phyloP scores from a whole-genome alignment of 179 eudicot species.

The Silene noctiflora region DNA sequence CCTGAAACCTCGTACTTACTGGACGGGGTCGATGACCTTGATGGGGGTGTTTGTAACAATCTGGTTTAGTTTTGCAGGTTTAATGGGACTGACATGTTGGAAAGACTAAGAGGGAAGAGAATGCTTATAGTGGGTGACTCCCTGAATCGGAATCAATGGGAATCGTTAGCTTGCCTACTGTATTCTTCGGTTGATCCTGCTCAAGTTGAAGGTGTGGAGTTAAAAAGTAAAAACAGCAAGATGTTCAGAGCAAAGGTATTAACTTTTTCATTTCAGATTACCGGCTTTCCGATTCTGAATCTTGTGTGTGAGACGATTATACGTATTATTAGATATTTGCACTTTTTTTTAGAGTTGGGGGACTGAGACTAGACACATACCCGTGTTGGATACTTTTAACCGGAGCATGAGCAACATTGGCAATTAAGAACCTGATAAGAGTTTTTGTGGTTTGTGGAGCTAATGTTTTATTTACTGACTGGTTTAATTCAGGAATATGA shows the following conservation, averaged over 20 bases:
- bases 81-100: conserved; percentile 36
- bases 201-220: background rate
- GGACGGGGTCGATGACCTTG: no score
- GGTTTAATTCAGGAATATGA: conserved; percentile 31
- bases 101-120: conserved; percentile 39
- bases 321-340: no score
- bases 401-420: no score
- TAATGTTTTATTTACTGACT: no score
- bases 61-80: conserved; percentile 20
- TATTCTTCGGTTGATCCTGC: conserved; percentile 28
- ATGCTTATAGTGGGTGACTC: conserved; percentile 39
- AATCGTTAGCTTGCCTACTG: conserved; percentile 40
- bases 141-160: conserved; percentile 40
- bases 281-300: no score
- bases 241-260: conserved; percentile 30
- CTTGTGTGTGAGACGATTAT: no score
- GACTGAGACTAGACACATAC: no score
- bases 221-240: conserved; percentile 8
- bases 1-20: background rate
- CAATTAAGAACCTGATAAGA: no score
- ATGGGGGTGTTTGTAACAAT: no score
- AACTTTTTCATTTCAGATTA: no score
- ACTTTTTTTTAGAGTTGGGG: background rate
- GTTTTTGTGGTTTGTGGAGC: no score
- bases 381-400: no score